phyloP scores from a whole-genome alignment of 345 rosid genomes.

The Bruguiera gymnorhiza region DNA sequence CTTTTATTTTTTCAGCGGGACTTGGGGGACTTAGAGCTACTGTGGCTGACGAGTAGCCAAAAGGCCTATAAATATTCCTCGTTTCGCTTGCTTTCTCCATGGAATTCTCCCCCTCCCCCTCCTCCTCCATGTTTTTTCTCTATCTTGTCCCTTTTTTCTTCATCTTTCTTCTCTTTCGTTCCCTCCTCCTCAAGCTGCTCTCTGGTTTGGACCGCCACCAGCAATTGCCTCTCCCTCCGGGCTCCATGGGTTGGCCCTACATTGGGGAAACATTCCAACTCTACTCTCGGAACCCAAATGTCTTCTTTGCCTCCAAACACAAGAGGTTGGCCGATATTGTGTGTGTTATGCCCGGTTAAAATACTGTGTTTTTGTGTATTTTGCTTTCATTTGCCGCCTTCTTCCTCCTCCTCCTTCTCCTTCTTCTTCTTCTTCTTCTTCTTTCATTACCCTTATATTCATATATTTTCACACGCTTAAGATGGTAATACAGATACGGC shows the following conservation, averaged over 20 bases:
- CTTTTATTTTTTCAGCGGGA: no score
- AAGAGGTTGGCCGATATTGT: constrained; percentile 34
- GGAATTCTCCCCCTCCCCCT: constrained; percentile 24
- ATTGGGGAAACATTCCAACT: constrained; percentile 83
- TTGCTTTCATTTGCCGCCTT: no score
- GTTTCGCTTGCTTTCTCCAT: constrained; percentile 23
- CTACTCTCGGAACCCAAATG: constrained; percentile 84
- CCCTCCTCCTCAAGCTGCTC: constrained; percentile 28
- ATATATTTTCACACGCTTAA: background rate
- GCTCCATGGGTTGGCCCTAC: constrained; percentile 81
- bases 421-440: no score
- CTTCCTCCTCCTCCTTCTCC: no score
- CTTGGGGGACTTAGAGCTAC: no score
- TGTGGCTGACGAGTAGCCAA: background rate
- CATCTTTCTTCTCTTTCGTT: constrained; percentile 25
- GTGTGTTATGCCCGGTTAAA: no score
- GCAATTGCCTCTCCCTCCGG: constrained; percentile 73
- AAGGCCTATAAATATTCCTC: constrained; percentile 32
- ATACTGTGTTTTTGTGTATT: no score
- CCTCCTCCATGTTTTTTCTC: constrained; percentile 12
- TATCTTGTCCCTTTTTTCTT: constrained; percentile 26
- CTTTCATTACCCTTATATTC: no score
- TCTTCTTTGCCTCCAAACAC: constrained; percentile 68
- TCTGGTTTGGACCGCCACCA: background rate
- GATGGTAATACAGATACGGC: constrained; percentile 47